phyloP scores from a whole-genome alignment of 768 basidiomycete species.

The Mycena galericulata region DNA sequence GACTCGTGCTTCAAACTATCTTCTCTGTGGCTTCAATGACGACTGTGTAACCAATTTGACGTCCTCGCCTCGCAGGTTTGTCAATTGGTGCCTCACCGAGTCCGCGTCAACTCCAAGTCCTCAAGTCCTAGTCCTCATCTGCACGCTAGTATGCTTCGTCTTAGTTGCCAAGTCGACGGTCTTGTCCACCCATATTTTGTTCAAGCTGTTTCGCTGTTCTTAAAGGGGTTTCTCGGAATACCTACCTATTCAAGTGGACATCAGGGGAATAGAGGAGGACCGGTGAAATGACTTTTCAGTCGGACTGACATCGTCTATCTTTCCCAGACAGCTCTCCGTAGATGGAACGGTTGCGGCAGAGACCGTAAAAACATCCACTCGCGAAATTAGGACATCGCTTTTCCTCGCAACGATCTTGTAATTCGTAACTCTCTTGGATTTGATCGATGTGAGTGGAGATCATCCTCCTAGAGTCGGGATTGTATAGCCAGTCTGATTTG shows the following conservation, averaged over 20 bases:
- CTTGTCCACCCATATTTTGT: slow-evolving; percentile 61
- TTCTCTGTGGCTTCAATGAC: neutral
- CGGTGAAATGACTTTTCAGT: too few relatives aligned
- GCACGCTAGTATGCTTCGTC: too few relatives aligned
- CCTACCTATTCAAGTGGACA: slow-evolving; percentile 54
- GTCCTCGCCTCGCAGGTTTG: neutral
- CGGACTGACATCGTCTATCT: slow-evolving; percentile 44
- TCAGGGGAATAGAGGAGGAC: slow-evolving; percentile 61
- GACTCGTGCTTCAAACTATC: neutral
- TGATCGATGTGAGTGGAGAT: too few relatives aligned
- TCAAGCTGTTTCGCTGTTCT: too few relatives aligned
- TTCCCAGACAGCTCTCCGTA: slow-evolving; percentile 37
- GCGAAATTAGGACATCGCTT: slow-evolving; percentile 14
- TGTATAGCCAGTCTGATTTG: too few relatives aligned
- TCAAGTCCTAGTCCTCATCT: too few relatives aligned
- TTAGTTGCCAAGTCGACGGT: too few relatives aligned
- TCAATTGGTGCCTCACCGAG: neutral
- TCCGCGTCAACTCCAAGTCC: too few relatives aligned
- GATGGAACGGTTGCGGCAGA: slow-evolving; percentile 47
- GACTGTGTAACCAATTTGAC: neutral
- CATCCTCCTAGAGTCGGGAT: too few relatives aligned
- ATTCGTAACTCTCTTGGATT: neutral
- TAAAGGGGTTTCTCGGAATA: too few relatives aligned
- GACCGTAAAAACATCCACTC: too few relatives aligned
- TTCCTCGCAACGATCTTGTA: neutral